Conservation (phyloP, 768 basidiomycete species). For the Calocera cornea region DNA sequence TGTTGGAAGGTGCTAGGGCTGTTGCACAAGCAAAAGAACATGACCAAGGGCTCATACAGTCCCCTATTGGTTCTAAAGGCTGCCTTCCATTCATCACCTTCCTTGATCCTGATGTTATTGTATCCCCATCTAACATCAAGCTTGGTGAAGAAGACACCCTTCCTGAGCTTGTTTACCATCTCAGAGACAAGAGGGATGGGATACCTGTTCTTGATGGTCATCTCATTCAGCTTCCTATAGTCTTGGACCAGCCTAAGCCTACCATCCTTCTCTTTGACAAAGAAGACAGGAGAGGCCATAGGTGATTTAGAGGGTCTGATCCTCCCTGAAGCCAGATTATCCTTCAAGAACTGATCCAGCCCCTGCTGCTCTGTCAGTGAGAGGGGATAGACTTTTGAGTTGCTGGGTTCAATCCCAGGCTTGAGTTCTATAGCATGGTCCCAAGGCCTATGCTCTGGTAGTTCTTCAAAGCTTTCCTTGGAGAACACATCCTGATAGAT, state of each 20-base stretch:
- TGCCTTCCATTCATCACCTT: too few species aligned
- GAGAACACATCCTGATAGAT: conserved; percentile 16
- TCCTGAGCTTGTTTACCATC: conserved; percentile 23
- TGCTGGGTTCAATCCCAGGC: conserved; percentile 5
- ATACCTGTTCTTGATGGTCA: conserved; percentile 10
- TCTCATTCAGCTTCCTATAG: conserved; percentile 18
- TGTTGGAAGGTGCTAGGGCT: conserved; percentile 13
- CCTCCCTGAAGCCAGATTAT: conserved; percentile 13
- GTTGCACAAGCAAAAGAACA: conserved; percentile 22
- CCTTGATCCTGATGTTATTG: too few species aligned
- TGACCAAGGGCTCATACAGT: conserved; percentile 20
- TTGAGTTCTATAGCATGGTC: conserved; percentile 15
- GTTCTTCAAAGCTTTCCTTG: conserved; percentile 16
- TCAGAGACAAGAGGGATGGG: conserved; percentile 22
- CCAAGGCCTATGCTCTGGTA: conserved; percentile 15
- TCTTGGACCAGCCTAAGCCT: conserved; percentile 23
- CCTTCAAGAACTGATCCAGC: conserved; percentile 18
- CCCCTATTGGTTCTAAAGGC: conserved; percentile 6
- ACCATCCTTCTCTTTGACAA: conserved; percentile 29
- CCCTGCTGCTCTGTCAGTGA: conserved; percentile 16
- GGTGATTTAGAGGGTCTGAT: conserved; percentile 18
- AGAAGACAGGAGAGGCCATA: conserved; percentile 19
- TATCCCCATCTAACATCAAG: not conserved
- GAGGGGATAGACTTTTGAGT: conserved; percentile 15
- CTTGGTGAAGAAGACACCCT: too few species aligned